phyloP scores from a whole-genome alignment of 2,329 filamentous ascomycete genomes.

The Alternaria alternata region DNA sequence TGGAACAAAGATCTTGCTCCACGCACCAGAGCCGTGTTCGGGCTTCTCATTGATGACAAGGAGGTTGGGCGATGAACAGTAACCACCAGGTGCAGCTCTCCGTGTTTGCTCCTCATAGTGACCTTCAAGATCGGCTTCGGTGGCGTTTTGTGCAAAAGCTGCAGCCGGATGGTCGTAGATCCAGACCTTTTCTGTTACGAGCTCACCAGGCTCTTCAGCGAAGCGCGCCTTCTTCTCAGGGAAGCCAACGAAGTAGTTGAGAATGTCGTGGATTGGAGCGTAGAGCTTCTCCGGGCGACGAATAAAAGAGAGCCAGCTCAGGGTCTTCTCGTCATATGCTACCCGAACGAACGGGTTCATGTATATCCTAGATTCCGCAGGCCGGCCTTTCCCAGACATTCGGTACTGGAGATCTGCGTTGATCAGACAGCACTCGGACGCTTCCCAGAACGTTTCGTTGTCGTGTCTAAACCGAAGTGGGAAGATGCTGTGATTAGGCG shows the following conservation, averaged over 20 bases:
- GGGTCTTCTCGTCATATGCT: slow-evolving; percentile 67
- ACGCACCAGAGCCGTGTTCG: slow-evolving; percentile 41
- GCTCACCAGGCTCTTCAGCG: slow-evolving; percentile 65
- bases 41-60: slow-evolving; percentile 55
- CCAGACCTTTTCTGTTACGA: slow-evolving; percentile 63
- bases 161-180: slow-evolving; percentile 47
- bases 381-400: slow-evolving; percentile 49
- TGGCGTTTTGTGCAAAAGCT: slow-evolving; percentile 37
- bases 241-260: slow-evolving; percentile 64
- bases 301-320: slow-evolving; percentile 66
- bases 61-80: slow-evolving; percentile 64
- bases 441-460: slow-evolving; percentile 56
- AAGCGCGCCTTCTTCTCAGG: slow-evolving; percentile 69
- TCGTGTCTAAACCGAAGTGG: slow-evolving; percentile 57
- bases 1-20: slow-evolving; percentile 44
- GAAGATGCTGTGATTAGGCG: slow-evolving; percentile 31
- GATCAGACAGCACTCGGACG: slow-evolving; percentile 59
- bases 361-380: slow-evolving; percentile 66
- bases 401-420: slow-evolving; percentile 55
- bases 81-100: slow-evolving; percentile 61
- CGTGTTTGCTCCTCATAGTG: slow-evolving; percentile 51
- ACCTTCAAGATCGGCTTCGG: slow-evolving; percentile 36
- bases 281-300: slow-evolving; percentile 73
- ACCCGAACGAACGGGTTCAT: slow-evolving; percentile 80
- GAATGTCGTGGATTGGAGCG: slow-evolving; percentile 64